These are phyloP conservation scores for Crotalaria pallida DNA, from an alignment of 306 rosid genomes.

Conservation along the genomic window DNA sequence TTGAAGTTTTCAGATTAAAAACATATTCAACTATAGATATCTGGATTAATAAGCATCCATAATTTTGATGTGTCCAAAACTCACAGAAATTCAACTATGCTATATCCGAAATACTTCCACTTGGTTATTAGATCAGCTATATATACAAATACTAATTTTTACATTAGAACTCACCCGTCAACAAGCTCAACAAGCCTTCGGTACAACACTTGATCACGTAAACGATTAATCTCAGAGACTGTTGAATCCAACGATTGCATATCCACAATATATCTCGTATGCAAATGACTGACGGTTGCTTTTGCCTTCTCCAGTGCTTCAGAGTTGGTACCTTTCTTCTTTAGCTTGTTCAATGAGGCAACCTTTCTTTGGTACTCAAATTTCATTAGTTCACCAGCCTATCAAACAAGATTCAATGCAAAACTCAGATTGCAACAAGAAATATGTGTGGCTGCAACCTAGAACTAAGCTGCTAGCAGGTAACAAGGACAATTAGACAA, in stretches of 20 bases:
- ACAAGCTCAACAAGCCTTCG: constrained; percentile 79
- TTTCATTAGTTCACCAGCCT: constrained; percentile 96
- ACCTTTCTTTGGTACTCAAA: constrained; percentile 86
- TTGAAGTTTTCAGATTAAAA: not conserved
- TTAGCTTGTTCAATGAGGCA: constrained; percentile 60
- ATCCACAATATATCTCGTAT: constrained; percentile 94
- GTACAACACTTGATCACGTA: constrained; percentile 80
- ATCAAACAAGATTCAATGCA: constrained; percentile 29
- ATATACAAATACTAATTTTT: not conserved
- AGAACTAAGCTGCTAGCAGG: not conserved
- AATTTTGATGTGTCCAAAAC: not conserved
- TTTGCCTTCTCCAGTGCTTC: constrained; percentile 85
- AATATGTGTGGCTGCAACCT: not conserved
- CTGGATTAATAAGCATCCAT: not conserved
- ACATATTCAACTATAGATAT: not conserved
- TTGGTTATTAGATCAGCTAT: not conserved
- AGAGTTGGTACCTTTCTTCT: constrained; percentile 58
- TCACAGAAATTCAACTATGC: not conserved
- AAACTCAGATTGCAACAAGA: not conserved
- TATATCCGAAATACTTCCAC: not conserved
- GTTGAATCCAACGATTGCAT: constrained; percentile 99
- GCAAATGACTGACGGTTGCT: constrained; percentile 89
- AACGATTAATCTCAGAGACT: constrained; percentile 78
- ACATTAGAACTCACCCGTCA: constrained; percentile 51
- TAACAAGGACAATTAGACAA: not conserved